phyloP scores from a whole-genome alignment of 2,329 filamentous ascomycete genomes.

The Lithohypha guttulata region DNA sequence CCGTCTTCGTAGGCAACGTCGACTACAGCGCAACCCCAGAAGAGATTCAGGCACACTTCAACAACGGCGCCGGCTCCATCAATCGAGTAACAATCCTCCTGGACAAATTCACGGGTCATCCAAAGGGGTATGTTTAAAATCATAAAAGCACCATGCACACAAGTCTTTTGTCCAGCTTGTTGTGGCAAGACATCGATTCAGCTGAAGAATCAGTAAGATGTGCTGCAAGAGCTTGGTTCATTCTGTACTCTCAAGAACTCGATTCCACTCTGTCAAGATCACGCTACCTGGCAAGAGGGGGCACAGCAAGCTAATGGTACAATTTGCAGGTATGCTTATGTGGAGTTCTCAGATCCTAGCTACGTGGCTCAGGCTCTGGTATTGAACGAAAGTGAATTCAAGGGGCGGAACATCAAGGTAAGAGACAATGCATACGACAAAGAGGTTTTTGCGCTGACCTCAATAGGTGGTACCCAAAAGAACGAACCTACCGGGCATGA shows the following conservation, averaged over 20 bases:
- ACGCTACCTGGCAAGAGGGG: slow-evolving; percentile 52
- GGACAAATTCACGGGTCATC: slow-evolving; percentile 97
- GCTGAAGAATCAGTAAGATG: slow-evolving; percentile 15
- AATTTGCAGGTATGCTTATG: slow-evolving; percentile 77
- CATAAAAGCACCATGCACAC: slow-evolving; percentile 16
- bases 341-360: slow-evolving; percentile 91
- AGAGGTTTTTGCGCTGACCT: slow-evolving; percentile 17
- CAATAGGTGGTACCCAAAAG: slow-evolving; percentile 73
- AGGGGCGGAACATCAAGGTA: slow-evolving; percentile 91
- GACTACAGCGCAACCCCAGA: slow-evolving; percentile 95
- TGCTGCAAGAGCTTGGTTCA: slow-evolving; percentile 22
- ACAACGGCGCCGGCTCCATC: slow-evolving; percentile 81
- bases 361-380: slow-evolving; percentile 88
- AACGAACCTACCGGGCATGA: slow-evolving; percentile 93
- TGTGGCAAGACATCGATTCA: slow-evolving; percentile 9
- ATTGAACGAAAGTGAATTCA: slow-evolving; percentile 91
- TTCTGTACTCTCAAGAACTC: slow-evolving; percentile 17
- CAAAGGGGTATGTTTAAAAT: slow-evolving; percentile 74
- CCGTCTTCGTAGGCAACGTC: slow-evolving; percentile 97
- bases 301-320: slow-evolving; percentile 21
- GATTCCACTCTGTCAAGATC: slow-evolving; percentile 20
- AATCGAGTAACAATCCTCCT: slow-evolving; percentile 95
- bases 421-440: slow-evolving; percentile 18
- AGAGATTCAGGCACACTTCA: slow-evolving; percentile 97
- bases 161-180: slow-evolving; percentile 11